Base-by-base conservation (phyloP, 1,139 yeast genomes). In the Petasospora fabianii region DNA sequence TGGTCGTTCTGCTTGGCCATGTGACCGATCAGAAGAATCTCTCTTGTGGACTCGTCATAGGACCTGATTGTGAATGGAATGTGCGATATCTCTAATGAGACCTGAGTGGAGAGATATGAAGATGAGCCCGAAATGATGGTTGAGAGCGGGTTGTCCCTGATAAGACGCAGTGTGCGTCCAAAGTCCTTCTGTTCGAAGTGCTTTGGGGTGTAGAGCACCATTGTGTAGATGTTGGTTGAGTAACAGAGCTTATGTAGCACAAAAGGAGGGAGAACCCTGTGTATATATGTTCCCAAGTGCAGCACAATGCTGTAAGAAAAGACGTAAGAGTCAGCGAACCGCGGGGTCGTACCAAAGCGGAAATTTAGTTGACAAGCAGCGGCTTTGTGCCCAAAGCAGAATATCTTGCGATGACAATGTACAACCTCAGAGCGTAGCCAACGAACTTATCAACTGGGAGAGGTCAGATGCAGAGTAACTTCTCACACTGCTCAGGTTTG, bases 1-100 rank as follows among this genome's bases (percentile, higher is more conserved):
- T 79, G 85, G 34, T 68, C 79, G 55, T 80, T 80, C 13, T 58
- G 63, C 44, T 65, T 68, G 18, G 85, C 78, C 24, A 80, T 54
- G 54, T 81, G 88, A 0, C 82, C 83, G 20, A 70, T 66, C 19
- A 81, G 63, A 31, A 57, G 59, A 34, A 61, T 37, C 22, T 39
- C 59, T 43, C 66, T 66, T 15, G 72, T 77, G 6, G 62, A 59
- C 7, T 54, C 61, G n/a, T 60, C 57, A 24, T 65, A 68, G 6
- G 53, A 59, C 18, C 65, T 60, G 22, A 74, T 54, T 28, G 66
- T 59, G 48, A 80, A 79, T 1, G 87, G 87, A 28, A 79, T 54
- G 50, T 80, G 85, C 48, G 77, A 77, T 13, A 82, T 81, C 33
- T 70, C 64, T 3, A 71, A 50, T 4, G 66, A 68, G 12, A 39